Conservation (phyloP, 2,329 filamentous ascomycete species). For the Aureobasidium sp. region DNA sequence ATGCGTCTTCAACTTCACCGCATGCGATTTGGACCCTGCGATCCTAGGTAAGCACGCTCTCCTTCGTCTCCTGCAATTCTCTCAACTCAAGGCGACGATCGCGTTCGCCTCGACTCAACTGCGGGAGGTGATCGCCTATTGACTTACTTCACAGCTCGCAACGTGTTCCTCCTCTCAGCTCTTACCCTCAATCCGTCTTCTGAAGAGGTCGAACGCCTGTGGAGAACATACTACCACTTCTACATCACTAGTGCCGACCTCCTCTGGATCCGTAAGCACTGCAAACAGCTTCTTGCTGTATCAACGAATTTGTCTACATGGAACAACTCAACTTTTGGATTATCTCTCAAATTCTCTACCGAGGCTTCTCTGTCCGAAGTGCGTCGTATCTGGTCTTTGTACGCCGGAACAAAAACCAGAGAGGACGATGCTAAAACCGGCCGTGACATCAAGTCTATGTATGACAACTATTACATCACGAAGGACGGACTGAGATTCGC, state of each 20-base stretch:
- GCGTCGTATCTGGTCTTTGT: conserved; percentile 36
- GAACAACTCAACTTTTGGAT: conserved; percentile 34
- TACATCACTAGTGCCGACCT: conserved; percentile 37
- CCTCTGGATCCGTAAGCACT: conserved; percentile 36
- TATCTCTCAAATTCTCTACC: conserved; percentile 44
- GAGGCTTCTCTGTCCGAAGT: conserved; percentile 38
- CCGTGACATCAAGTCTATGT: neutral
- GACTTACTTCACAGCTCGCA: conserved; percentile 40
- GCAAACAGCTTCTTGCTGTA: conserved; percentile 36
- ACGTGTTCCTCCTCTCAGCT: conserved; percentile 47
- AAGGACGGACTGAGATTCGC: too few species aligned
- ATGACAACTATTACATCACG: neutral
- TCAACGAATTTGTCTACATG: conserved; percentile 32
- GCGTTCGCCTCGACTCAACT: neutral
- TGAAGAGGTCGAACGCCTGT: conserved; percentile 25
- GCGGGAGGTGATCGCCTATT: neutral
- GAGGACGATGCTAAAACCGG: neutral
- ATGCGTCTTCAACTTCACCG: conserved; percentile 33
- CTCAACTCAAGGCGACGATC: too few species aligned
- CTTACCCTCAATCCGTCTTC: conserved; percentile 36
- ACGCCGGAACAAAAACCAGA: conserved; percentile 19
- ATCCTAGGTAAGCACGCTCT: conserved; percentile 40
- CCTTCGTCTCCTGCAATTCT: too few species aligned
- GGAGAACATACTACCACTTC: conserved; percentile 52
- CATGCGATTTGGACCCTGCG: conserved; percentile 47